Conservation (phyloP, 768 basidiomycete species). For the Boletellus ananas region DNA sequence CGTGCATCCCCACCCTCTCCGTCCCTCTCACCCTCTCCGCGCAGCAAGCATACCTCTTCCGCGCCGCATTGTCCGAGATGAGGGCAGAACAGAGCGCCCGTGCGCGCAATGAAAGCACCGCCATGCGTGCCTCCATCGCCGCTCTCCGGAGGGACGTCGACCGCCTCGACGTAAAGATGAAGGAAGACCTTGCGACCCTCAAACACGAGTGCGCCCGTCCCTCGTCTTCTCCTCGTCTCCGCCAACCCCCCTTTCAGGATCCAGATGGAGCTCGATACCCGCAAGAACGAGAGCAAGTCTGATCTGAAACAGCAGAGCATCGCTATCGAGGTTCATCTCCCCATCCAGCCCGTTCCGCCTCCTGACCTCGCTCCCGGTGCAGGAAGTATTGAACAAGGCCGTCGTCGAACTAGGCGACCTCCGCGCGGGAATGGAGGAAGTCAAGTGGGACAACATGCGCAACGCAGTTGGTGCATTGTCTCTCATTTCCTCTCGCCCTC, state of each 20-base stretch:
- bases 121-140: slow-evolving; percentile 73
- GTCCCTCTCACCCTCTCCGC: neutral
- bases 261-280: slow-evolving; percentile 93
- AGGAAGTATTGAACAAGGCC: slow-evolving; percentile 76
- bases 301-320: slow-evolving; percentile 86
- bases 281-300: slow-evolving; percentile 85
- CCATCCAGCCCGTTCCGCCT: neutral
- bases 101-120: slow-evolving; percentile 78
- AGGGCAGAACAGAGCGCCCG: slow-evolving; percentile 80
- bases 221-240: neutral
- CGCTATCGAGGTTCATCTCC: slow-evolving; percentile 62
- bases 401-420: slow-evolving; percentile 74
- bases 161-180: slow-evolving; percentile 81
- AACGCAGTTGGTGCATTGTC: slow-evolving; percentile 64
- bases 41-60: slow-evolving; percentile 94
- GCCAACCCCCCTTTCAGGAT: slow-evolving; percentile 49
- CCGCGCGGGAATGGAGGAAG: slow-evolving; percentile 77
- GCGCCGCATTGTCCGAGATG: slow-evolving; percentile 88
- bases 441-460: slow-evolving; percentile 87
- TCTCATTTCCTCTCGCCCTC: neutral
- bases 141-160: slow-evolving; percentile 86
- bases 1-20: slow-evolving; percentile 17
- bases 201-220: slow-evolving; percentile 79
- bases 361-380: neutral
- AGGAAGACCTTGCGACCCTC: slow-evolving; percentile 83